A percentile compares a stretch with the other conserved stretches of the same genome.
Conservation (phyloP, 2,329 filamentous ascomycete genomes). For the Ceratocystis ficicola region DNA sequence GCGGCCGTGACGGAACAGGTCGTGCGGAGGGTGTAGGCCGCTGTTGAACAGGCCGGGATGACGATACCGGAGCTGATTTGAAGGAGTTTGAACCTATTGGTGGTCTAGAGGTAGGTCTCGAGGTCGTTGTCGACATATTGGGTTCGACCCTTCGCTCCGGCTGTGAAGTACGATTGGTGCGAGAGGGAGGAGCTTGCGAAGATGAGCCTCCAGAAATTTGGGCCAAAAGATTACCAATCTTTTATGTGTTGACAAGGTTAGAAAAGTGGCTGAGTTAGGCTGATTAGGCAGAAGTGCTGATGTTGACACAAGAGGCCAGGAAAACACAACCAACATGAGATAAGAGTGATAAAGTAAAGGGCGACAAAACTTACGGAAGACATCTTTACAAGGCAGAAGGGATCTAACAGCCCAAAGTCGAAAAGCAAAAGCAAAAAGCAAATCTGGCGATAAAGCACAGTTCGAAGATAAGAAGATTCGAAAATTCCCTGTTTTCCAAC, state of each 20-base stretch:
- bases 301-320: not conserved
- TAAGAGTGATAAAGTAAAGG: too few species aligned
- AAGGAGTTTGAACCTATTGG: not conserved
- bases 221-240: constrained; percentile 22
- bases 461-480: not conserved
- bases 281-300: not conserved
- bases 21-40: constrained; percentile 28
- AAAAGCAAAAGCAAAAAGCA: not conserved
- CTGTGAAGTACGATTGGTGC: not conserved
- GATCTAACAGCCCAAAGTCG: not conserved
- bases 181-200: constrained; percentile 3
- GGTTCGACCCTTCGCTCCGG: not conserved
- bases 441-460: not conserved
- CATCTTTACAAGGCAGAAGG: constrained; percentile 2
- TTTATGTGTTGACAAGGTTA: constrained; percentile 9
- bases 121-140: not conserved
- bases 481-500: not conserved
- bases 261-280: not conserved
- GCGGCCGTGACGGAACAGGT: constrained; percentile 25
- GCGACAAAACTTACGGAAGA: constrained; percentile 12
- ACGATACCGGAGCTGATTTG: constrained; percentile 11
- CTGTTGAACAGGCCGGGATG: constrained; percentile 24
- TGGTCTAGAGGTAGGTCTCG: constrained; percentile 1
- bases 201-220: constrained; percentile 16
- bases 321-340: not conserved